These are phyloP conservation scores for Aspergillus fumigatus DNA, from an alignment of 2,329 filamentous ascomycete genomes.

Conservation along the genomic window DNA sequence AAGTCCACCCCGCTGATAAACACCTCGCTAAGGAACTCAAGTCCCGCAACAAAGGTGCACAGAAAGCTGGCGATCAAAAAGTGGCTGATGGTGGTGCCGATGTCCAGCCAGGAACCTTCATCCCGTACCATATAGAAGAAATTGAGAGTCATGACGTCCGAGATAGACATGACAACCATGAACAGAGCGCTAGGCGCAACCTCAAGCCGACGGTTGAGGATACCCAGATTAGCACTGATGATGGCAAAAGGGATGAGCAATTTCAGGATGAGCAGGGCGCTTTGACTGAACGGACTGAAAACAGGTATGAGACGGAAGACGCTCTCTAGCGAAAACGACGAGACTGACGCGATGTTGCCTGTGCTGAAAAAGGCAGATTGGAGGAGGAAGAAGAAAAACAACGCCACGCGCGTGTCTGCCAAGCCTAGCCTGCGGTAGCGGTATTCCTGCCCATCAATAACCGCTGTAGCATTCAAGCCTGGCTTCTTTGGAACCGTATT, in stretches of 20 bases:
- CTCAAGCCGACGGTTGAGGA: constrained; percentile 77
- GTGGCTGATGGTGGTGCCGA: constrained; percentile 93
- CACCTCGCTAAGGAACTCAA: constrained; percentile 80
- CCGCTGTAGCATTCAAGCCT: constrained; percentile 30
- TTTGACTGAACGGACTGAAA: constrained; percentile 91
- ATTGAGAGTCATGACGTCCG: constrained; percentile 85
- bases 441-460: constrained; percentile 27
- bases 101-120: constrained; percentile 95
- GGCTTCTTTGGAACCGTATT: constrained; percentile 23
- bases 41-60: constrained; percentile 81
- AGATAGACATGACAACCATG: constrained; percentile 89
- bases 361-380: constrained; percentile 97
- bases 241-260: constrained; percentile 89
- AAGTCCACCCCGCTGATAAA: constrained; percentile 76
- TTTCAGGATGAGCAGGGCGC: constrained; percentile 80
- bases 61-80: constrained; percentile 88
- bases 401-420: constrained; percentile 77
- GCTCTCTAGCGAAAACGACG: constrained; percentile 87
- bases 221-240: constrained; percentile 88
- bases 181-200: constrained; percentile 86
- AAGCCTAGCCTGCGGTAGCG: constrained; percentile 66
- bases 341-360: constrained; percentile 90
- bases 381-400: constrained; percentile 93
- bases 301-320: constrained; percentile 82
- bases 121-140: constrained; percentile 99